Evolutionary conservation across 768 basidiomycete species (phyloP).

Genomic region (Sistotremastrum suecicum): DNA sequence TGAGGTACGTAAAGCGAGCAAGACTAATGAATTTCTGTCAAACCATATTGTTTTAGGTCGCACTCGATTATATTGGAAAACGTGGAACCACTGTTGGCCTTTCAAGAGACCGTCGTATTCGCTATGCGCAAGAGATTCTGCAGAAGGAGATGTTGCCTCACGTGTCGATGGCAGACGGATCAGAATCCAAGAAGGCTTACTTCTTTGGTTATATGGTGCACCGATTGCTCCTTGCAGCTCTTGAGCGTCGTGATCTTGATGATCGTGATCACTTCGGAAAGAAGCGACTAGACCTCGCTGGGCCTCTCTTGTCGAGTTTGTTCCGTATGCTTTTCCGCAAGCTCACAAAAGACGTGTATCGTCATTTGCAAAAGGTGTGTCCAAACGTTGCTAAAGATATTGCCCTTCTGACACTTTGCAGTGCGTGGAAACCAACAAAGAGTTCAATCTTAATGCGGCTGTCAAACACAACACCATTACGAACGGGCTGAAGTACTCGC

Average conservation of each 20-base stretch:
- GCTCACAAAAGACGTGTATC: conserved; percentile 91
- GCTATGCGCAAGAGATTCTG: conserved; percentile 93
- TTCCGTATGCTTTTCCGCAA: conserved; percentile 98
- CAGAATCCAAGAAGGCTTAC: conserved; percentile 96
- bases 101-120: conserved; percentile 81
- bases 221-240: conserved; percentile 79
- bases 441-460: conserved; percentile 81
- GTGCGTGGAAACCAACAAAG: conserved; percentile 95
- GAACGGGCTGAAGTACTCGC: conserved; percentile 93
- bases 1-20: conserved; percentile 37
- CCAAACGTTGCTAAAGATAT: background rate
- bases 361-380: conserved; percentile 87
- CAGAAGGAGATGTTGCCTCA: conserved; percentile 99
- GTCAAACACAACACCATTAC: conserved; percentile 97
- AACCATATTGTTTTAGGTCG: conserved; percentile 25
- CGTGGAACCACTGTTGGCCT: conserved; percentile 92
- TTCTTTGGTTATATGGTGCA: conserved; percentile 99
- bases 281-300: conserved; percentile 92
- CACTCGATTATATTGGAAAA: conserved; percentile 95
- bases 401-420: conserved; percentile 19
- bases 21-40: background rate
- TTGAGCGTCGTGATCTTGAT: conserved; percentile 91
- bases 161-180: conserved; percentile 89
- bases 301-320: conserved; percentile 88
- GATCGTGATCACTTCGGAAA: conserved; percentile 99